Percentiles rank a stretch among this genome's conserved stretches.
Evolutionary conservation across 495 filamentous ascomycete genomes (phyloP).

Genomic region (Penicillium lagena): DNA sequence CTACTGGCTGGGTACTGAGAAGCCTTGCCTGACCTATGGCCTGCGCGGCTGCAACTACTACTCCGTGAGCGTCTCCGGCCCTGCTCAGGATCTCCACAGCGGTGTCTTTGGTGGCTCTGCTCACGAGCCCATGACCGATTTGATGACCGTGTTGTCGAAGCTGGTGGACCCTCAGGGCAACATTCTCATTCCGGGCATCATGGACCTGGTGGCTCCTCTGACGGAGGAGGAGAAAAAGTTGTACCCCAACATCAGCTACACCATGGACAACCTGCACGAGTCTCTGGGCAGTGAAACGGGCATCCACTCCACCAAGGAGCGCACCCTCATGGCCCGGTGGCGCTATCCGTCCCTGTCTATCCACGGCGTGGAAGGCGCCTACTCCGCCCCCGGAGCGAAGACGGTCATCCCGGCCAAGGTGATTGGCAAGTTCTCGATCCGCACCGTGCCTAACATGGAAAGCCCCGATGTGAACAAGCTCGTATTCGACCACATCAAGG

Average conservation of each 20-base stretch:
- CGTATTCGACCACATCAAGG: conserved; percentile 73
- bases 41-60: conserved; percentile 98
- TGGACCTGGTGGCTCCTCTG: conserved; percentile 83
- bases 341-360: conserved; percentile 90
- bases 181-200: conserved; percentile 82
- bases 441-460: conserved; percentile 97
- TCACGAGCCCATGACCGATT: conserved; percentile 97
- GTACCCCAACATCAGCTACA: conserved; percentile 83
- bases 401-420: conserved; percentile 98
- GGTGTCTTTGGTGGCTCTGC: conserved; percentile 95
- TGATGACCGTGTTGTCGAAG: conserved; percentile 71
- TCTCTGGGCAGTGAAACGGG: conserved; percentile 80
- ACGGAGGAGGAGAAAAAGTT: conserved; percentile 79
- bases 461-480: conserved; percentile 76
- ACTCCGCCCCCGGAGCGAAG: conserved; percentile 89
- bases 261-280: conserved; percentile 90
- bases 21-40: conserved; percentile 95
- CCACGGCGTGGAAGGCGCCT: conserved; percentile 94
- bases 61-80: conserved; percentile 76
- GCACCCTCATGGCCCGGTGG: conserved; percentile 92
- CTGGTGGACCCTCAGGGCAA: conserved; percentile 86
- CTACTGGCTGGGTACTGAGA: conserved; percentile 99
- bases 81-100: conserved; percentile 88
- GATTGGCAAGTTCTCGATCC: conserved; percentile 94
- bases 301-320: conserved; percentile 78